phyloP scores from a whole-genome alignment of 2,329 filamentous ascomycete species.

The Trichoderma sp. region DNA sequence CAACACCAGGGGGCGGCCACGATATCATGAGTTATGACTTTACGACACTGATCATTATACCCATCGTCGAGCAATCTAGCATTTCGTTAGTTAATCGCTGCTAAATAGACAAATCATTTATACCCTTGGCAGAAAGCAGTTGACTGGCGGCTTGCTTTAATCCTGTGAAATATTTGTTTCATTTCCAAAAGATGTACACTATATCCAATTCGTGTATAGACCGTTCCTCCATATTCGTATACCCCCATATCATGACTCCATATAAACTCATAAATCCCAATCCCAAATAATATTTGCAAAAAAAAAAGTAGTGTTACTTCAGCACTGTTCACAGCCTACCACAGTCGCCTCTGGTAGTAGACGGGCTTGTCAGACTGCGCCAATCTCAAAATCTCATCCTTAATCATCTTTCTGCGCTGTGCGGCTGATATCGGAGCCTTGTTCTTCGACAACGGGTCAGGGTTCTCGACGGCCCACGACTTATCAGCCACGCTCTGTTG shows the following conservation, averaged over 20 bases:
- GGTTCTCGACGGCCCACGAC: constrained; percentile 39
- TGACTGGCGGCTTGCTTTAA: not conserved
- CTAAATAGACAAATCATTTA: not conserved
- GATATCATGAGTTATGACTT: constrained; percentile 9
- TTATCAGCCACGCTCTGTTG: constrained; percentile 38
- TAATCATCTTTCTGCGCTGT: constrained; percentile 59
- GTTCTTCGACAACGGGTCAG: constrained; percentile 41
- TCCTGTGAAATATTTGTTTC: not conserved
- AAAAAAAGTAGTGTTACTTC: not conserved
- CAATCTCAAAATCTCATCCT: constrained; percentile 55
- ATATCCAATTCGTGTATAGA: not conserved
- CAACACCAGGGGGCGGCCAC: not conserved
- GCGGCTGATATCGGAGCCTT: constrained; percentile 53
- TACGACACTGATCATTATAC: not conserved
- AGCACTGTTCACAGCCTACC: constrained; percentile 38
- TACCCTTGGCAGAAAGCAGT: not conserved
- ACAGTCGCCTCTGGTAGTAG: constrained; percentile 58
- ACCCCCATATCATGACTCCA: not conserved
- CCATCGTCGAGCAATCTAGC: not conserved
- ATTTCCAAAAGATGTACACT: not conserved
- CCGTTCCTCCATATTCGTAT: not conserved
- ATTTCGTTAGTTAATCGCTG: not conserved
- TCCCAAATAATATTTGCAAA: not conserved
- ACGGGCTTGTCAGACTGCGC: constrained; percentile 49
- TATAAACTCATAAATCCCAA: not conserved